A percentile compares a stretch with the other conserved stretches of the same genome.
These are phyloP conservation scores for Blumeria graminis DNA, from an alignment of 2,329 filamentous ascomycete species.

Conservation along the genomic window DNA sequence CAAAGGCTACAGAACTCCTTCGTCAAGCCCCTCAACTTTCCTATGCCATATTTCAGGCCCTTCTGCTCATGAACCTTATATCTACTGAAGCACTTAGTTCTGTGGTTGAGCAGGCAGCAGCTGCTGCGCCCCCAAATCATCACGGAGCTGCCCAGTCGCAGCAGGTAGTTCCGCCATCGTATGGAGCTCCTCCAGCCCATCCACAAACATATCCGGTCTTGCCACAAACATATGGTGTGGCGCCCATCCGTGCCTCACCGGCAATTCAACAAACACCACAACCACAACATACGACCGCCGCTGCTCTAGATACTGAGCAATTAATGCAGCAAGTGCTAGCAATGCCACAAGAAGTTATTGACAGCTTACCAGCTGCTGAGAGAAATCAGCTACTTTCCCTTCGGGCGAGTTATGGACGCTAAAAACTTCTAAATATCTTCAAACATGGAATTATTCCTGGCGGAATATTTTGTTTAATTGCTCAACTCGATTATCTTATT, in stretches of 20 bases:
- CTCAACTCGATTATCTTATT: too few species aligned
- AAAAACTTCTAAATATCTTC: not conserved
- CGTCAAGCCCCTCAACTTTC: constrained; percentile 75
- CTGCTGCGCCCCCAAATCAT: constrained; percentile 20
- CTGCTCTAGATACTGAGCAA: constrained; percentile 33
- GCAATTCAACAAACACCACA: constrained; percentile 18
- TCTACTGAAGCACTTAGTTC: constrained; percentile 61
- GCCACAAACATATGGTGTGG: constrained; percentile 8
- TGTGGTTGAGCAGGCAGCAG: constrained; percentile 38
- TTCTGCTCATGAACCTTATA: constrained; percentile 80
- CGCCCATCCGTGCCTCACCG: constrained; percentile 21
- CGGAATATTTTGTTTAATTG: too few species aligned
- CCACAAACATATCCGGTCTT: constrained; percentile 16
- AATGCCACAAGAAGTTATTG: constrained; percentile 58
- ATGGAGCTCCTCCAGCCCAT: constrained; percentile 16
- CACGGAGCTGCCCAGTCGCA: constrained; percentile 9
- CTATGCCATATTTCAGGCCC: constrained; percentile 84
- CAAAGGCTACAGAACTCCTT: constrained; percentile 65
- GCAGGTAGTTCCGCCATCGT: constrained; percentile 8
- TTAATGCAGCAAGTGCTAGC: constrained; percentile 62
- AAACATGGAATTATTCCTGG: too few species aligned
- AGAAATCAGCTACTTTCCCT: constrained; percentile 59
- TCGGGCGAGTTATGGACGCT: constrained; percentile 20
- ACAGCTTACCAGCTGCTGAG: constrained; percentile 51
- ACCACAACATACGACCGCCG: constrained; percentile 19